phyloP scores from a whole-genome alignment of 2,329 filamentous ascomycete genomes.

The Ophiostoma perfectum region DNA sequence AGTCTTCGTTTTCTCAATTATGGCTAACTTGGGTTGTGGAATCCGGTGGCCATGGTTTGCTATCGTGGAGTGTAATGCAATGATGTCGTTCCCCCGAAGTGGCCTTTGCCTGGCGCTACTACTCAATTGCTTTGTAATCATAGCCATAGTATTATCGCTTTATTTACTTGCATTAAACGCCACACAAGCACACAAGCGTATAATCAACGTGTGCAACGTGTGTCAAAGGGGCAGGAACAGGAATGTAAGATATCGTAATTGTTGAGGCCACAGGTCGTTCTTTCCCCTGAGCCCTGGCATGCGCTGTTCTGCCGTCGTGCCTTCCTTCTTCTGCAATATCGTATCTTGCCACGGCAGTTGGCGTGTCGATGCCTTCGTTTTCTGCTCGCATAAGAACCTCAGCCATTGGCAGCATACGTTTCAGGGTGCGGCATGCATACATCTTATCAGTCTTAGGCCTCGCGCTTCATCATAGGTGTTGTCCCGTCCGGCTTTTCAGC shows the following conservation, averaged over 20 bases:
- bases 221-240: slow-evolving; percentile 4
- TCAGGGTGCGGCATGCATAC: background rate
- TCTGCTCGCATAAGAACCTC: background rate
- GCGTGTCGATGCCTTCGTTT: background rate
- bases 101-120: too few species aligned
- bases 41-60: too few species aligned
- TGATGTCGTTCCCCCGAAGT: too few species aligned
- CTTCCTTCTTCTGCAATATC: background rate
- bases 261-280: background rate
- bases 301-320: background rate
- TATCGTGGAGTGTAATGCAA: too few species aligned
- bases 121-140: too few species aligned
- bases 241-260: background rate
- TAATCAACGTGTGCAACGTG: background rate
- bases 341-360: background rate
- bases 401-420: background rate
- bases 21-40: too few species aligned
- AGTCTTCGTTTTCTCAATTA: too few species aligned
- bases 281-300: slow-evolving; percentile 8
- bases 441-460: too few species aligned
- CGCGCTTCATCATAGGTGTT: background rate
- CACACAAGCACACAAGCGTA: background rate
- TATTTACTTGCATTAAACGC: too few species aligned
- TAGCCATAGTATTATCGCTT: background rate
- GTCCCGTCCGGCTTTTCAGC: slow-evolving; percentile 19